Evolutionary conservation across 2,329 filamentous ascomycete species (phyloP).

Genomic region (Chrysoporthe deuterocubensis): DNA sequence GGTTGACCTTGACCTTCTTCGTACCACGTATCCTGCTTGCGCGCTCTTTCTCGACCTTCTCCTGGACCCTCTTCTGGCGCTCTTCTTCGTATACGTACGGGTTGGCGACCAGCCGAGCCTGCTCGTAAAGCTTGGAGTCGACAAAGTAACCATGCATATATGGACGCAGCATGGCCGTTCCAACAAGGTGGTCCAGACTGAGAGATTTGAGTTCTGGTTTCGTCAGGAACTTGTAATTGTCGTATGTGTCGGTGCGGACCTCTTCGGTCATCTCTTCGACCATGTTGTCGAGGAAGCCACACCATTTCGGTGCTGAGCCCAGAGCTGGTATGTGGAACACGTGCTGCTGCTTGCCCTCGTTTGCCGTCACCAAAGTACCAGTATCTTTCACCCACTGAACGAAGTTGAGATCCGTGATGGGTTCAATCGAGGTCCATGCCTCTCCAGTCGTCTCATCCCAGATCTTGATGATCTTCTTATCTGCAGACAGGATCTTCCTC

Average conservation of each 20-base stretch:
- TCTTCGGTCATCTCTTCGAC: constrained; percentile 98
- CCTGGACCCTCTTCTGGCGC: constrained; percentile 84
- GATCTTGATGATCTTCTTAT: constrained; percentile 96
- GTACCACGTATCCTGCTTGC: constrained; percentile 90
- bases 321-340: constrained; percentile 94
- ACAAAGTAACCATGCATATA: constrained; percentile 99
- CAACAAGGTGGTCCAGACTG: constrained; percentile 85
- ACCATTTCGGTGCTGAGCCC: constrained; percentile 93
- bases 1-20: constrained; percentile 98
- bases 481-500: constrained; percentile 87
- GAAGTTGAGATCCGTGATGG: constrained; percentile 90
- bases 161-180: constrained; percentile 84
- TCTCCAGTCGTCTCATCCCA: constrained; percentile 80
- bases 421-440: constrained; percentile 95
- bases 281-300: constrained; percentile 93
- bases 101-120: constrained; percentile 89
- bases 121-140: constrained; percentile 91
- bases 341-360: constrained; percentile 94
- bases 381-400: constrained; percentile 91
- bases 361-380: constrained; percentile 95
- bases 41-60: constrained; percentile 97
- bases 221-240: constrained; percentile 99
- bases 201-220: constrained; percentile 82
- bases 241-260: constrained; percentile 80
- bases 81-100: constrained; percentile 95